Evolutionary conservation across 2,329 filamentous ascomycete genomes (phyloP).

Genomic region (Botrytis tulipae): DNA sequence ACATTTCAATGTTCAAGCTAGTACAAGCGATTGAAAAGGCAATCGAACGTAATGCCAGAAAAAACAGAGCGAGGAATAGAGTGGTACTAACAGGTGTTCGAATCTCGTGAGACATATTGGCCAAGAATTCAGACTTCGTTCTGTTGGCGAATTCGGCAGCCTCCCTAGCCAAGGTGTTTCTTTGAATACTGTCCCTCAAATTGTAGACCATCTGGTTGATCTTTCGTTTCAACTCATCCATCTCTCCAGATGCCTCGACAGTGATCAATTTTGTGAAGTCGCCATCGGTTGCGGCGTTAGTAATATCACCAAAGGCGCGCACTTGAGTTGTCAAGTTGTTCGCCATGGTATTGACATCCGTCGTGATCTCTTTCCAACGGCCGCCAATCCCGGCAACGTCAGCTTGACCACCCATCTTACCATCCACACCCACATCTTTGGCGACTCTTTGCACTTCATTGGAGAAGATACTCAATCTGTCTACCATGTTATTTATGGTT

Average conservation of each 20-base stretch:
- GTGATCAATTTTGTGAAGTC: constrained; percentile 97
- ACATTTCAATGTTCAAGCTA: background rate
- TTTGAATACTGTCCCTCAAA: constrained; percentile 90
- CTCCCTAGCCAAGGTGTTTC: constrained; percentile 92
- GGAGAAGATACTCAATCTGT: constrained; percentile 90
- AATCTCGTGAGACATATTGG: constrained; percentile 99
- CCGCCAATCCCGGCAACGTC: constrained; percentile 91
- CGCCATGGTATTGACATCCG: constrained; percentile 42
- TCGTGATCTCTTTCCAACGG: constrained; percentile 97
- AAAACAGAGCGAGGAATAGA: background rate
- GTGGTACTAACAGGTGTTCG: constrained; percentile 72
- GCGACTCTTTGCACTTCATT: constrained; percentile 94
- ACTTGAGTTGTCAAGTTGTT: constrained; percentile 90
- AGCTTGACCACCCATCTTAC: constrained; percentile 97
- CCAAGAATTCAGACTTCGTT: constrained; percentile 96
- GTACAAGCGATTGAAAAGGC: background rate
- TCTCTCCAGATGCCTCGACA: constrained; percentile 95
- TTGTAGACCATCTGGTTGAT: constrained; percentile 99
- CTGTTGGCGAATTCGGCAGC: constrained; percentile 95
- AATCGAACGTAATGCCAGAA: too few relatives aligned
- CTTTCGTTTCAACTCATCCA: constrained; percentile 98
- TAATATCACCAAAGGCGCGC: constrained; percentile 95
- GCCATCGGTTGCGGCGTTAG: constrained; percentile 93
- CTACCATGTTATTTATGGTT: constrained; percentile 99
- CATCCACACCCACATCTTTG: constrained; percentile 94